phyloP scores from a whole-genome alignment of 768 basidiomycete species.

The Mycena metata region DNA sequence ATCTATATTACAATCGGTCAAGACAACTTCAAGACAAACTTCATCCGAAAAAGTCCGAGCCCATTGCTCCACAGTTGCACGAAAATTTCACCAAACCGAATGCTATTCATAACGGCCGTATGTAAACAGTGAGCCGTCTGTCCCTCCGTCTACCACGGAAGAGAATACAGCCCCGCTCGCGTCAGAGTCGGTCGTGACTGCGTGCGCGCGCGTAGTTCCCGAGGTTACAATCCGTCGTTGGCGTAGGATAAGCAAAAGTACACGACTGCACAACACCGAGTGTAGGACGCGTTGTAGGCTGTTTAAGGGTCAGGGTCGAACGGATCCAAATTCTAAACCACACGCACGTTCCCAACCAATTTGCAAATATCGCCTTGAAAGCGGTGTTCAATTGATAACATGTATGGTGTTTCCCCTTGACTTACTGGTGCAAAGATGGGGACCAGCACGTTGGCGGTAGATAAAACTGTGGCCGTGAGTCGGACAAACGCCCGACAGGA shows the following conservation, averaged over 20 bases:
- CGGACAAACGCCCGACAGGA: too few relatives aligned
- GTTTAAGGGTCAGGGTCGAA: background rate
- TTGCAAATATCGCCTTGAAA: conserved; percentile 50
- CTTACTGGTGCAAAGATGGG: conserved; percentile 55
- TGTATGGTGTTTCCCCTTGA: background rate
- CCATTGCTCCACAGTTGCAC: too few relatives aligned
- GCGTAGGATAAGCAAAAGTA: conserved; percentile 56
- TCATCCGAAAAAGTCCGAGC: too few relatives aligned
- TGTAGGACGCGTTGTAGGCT: conserved; percentile 61
- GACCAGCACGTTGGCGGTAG: conserved; percentile 56
- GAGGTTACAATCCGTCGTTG: conserved; percentile 42
- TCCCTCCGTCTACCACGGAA: conserved; percentile 16
- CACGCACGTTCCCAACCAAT: conserved; percentile 59
- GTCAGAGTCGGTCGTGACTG: conserved; percentile 31
- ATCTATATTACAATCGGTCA: too few relatives aligned
- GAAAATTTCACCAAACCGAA: too few relatives aligned
- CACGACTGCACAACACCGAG: conserved; percentile 57
- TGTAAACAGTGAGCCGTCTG: background rate
- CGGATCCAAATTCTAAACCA: background rate
- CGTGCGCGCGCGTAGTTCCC: conserved; percentile 39
- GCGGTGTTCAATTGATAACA: background rate
- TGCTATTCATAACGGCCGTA: too few relatives aligned
- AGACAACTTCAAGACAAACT: too few relatives aligned
- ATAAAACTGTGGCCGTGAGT: conserved; percentile 45
- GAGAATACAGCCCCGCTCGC: conserved; percentile 28